A percentile compares a stretch with the other conserved stretches of the same genome.
Evolutionary conservation across 306 rosid species (phyloP).

Genomic region (Quercus rubra): DNA sequence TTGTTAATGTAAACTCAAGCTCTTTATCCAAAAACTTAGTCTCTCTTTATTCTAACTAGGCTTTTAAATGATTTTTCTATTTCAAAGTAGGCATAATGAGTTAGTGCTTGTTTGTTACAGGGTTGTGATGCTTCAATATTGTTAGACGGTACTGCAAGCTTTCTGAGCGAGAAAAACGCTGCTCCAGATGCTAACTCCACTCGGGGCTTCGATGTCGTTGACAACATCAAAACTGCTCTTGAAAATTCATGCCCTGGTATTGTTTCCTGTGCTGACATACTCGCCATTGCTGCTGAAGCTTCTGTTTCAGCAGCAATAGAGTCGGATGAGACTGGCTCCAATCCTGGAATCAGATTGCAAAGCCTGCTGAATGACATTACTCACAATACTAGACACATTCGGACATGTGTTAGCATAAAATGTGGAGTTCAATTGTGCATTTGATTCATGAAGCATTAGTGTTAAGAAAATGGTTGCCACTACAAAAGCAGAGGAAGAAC

Average conservation of each 20-base stretch:
- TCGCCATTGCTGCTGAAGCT: constrained; percentile 62
- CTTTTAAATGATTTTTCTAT: background rate
- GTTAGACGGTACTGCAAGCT: constrained; percentile 47
- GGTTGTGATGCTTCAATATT: constrained; percentile 76
- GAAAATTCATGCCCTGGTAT: constrained; percentile 60
- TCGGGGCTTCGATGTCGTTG: constrained; percentile 55
- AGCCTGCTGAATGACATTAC: constrained; percentile 42
- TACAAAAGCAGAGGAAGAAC: background rate
- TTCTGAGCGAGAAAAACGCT: constrained; percentile 70
- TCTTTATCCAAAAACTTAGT: background rate
- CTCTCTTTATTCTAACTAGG: background rate
- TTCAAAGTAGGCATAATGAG: background rate
- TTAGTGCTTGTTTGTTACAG: constrained; percentile 19
- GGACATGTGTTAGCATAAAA: constrained; percentile 60
- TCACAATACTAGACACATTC: constrained; percentile 50
- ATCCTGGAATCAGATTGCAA: constrained; percentile 54
- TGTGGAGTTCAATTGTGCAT: constrained; percentile 51
- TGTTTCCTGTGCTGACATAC: constrained; percentile 78
- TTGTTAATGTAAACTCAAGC: constrained; percentile 46
- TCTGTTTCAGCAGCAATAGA: constrained; percentile 25
- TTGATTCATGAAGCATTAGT: constrained; percentile 17
- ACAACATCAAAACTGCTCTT: constrained; percentile 53
- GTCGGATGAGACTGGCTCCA: constrained; percentile 59
- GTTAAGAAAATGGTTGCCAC: constrained; percentile 15
- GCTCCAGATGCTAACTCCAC: constrained; percentile 41